Percentiles rank a stretch among this genome's conserved stretches.
Evolutionary conservation across 495 filamentous ascomycete species (phyloP).

Genomic region (Penicillium antarcticum): DNA sequence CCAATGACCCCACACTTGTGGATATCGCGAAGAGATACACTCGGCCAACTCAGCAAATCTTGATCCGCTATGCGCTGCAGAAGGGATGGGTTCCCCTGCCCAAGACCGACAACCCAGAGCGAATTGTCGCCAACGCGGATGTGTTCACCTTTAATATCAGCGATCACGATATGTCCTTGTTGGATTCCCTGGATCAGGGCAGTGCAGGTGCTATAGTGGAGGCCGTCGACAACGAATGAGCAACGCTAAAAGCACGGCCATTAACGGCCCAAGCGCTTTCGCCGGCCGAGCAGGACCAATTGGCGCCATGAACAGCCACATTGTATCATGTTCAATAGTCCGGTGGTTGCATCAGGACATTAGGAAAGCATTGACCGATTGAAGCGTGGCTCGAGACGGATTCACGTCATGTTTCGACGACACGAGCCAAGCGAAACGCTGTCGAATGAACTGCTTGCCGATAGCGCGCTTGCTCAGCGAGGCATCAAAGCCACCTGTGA

Average conservation of each 20-base stretch:
- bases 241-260: neutral
- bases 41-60: conserved; percentile 48
- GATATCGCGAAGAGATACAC: conserved; percentile 50
- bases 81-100: conserved; percentile 71
- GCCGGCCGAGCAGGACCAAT: neutral
- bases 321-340: conserved; percentile 27
- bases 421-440: conserved; percentile 74
- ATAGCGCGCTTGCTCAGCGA: conserved; percentile 36
- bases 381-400: conserved; percentile 74
- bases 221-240: conserved; percentile 46
- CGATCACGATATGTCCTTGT: conserved; percentile 55
- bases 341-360: conserved; percentile 71
- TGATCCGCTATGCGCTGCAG: conserved; percentile 59
- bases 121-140: conserved; percentile 62
- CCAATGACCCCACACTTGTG: conserved; percentile 52
- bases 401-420: conserved; percentile 70
- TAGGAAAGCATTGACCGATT: conserved; percentile 83
- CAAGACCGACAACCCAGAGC: conserved; percentile 62
- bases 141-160: conserved; percentile 65
- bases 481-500: conserved; percentile 30
- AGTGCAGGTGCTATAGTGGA: conserved; percentile 49
- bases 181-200: conserved; percentile 68
- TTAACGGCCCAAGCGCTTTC: neutral
- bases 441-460: conserved; percentile 73
- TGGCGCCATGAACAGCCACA: neutral